Evolutionary conservation across 75 land plant genomes (phyloP).

Genomic region (Adiantum capillusveneris): DNA sequence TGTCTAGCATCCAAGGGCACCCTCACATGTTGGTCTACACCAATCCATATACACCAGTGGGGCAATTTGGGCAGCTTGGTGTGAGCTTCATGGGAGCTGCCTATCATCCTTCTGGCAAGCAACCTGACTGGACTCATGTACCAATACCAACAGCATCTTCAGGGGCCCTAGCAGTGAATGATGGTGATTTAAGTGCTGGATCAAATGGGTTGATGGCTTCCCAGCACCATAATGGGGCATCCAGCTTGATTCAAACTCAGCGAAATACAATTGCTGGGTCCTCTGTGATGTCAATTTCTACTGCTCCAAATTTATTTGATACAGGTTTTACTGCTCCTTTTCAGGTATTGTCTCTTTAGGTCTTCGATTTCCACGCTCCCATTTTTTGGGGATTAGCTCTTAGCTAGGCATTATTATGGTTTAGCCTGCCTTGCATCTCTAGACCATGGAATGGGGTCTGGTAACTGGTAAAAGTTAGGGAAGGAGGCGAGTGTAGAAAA

Average conservation of each 20-base stretch:
- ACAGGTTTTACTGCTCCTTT: slow-evolving; percentile 51
- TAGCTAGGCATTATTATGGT: no score
- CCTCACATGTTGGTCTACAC: slow-evolving; percentile 84
- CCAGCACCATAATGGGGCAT: slow-evolving; percentile 29
- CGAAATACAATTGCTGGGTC: slow-evolving; percentile 68
- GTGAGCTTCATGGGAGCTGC: slow-evolving; percentile 68
- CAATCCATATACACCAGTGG: slow-evolving; percentile 77
- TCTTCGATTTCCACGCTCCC: no score
- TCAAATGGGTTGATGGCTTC: slow-evolving; percentile 31
- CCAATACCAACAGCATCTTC: slow-evolving; percentile 37
- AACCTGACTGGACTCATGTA: slow-evolving; percentile 93
- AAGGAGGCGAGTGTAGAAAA: no score
- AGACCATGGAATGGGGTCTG: no score
- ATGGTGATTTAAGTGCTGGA: slow-evolving; percentile 37
- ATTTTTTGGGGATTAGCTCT: no score
- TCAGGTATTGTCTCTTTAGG: slow-evolving; percentile 62
- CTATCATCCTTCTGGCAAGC: slow-evolving; percentile 83
- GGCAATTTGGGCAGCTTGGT: slow-evolving; percentile 91
- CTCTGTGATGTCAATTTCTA: slow-evolving; percentile 59
- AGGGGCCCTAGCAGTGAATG: slow-evolving; percentile 24
- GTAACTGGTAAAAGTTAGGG: no score
- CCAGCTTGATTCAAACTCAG: slow-evolving; percentile 38
- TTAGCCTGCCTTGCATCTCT: no score
- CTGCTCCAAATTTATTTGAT: slow-evolving; percentile 78
- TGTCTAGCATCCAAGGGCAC: slow-evolving; percentile 70